A percentile compares a stretch with the other conserved stretches of the same genome.
Conservation (phyloP, 2,329 filamentous ascomycete species). For the Fusarium pseudograminearum region DNA sequence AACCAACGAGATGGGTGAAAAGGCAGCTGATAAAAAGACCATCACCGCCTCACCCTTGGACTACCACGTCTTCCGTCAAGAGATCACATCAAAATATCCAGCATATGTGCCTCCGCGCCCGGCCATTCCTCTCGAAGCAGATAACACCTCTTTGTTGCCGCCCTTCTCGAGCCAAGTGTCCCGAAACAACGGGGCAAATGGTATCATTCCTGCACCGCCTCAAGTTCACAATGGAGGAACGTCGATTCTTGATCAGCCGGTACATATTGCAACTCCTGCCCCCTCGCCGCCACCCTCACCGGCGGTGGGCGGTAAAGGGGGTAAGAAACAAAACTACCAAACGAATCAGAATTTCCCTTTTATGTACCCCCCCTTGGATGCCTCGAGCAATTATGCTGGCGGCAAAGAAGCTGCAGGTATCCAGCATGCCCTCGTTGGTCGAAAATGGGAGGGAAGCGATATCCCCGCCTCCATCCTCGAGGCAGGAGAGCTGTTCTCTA, state of each 20-base stretch:
- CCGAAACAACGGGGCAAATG: constrained; percentile 69
- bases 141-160: constrained; percentile 91
- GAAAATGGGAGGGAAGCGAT: constrained; percentile 93
- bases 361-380: constrained; percentile 93
- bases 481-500: constrained; percentile 91
- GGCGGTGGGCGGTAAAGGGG: constrained; percentile 85
- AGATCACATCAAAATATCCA: constrained; percentile 97
- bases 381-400: constrained; percentile 87
- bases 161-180: constrained; percentile 81
- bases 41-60: constrained; percentile 95
- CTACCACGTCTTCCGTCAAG: constrained; percentile 95
- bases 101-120: constrained; percentile 92
- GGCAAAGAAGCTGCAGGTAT: constrained; percentile 87
- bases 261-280: constrained; percentile 98
- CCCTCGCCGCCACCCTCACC: constrained; percentile 96
- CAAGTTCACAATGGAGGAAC: constrained; percentile 69
- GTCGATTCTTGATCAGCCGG: constrained; percentile 93
- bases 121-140: constrained; percentile 85
- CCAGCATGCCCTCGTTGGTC: constrained; percentile 82
- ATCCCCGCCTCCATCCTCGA: constrained; percentile 95
- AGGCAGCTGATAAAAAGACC: constrained; percentile 76
- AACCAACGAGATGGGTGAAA: constrained; percentile 70
- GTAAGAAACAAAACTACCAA: constrained; percentile 99
- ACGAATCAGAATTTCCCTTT: constrained; percentile 99
- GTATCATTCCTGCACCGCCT: constrained; percentile 69